Conservation (phyloP, 83 land plant genomes). For the Thuja plicata region DNA sequence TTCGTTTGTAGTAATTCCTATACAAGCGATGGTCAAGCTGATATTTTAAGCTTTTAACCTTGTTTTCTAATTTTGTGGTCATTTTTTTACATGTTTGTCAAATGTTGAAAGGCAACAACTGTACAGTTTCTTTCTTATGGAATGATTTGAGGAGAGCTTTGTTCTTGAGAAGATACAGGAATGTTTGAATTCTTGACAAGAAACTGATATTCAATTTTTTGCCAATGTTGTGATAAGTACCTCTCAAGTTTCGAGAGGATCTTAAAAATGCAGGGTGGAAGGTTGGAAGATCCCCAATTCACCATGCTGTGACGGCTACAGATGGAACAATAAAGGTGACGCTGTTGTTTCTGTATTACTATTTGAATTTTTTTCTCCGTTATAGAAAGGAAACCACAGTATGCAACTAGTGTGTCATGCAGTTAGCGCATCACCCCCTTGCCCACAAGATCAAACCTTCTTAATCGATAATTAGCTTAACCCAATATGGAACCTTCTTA, state of each 20-base stretch:
- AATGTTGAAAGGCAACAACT: not conserved
- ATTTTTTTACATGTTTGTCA: not conserved
- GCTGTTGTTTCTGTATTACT: not conserved
- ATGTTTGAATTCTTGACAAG: not conserved
- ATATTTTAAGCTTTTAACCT: not conserved
- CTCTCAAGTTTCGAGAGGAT: conserved; percentile 56
- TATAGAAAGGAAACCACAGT: not conserved
- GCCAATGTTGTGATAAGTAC: conserved; percentile 36
- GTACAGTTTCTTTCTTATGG: not conserved
- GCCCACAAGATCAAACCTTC: not conserved
- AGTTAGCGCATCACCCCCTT: not conserved
- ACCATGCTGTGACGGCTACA: conserved; percentile 48
- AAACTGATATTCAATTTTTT: not conserved
- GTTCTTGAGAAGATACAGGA: not conserved
- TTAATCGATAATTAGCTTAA: not conserved
- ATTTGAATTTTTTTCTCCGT: not conserved
- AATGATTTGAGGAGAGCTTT: not conserved
- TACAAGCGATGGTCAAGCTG: not conserved
- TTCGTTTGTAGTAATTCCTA: not conserved
- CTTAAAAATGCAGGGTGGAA: conserved; percentile 64
- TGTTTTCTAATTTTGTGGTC: not conserved
- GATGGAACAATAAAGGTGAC: conserved; percentile 76
- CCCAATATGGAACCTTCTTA: not conserved
- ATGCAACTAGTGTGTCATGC: not conserved
- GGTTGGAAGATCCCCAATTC: conserved; percentile 61